Conservation (phyloP, 2,329 filamentous ascomycete genomes). For the Graphiopsis chlorocephala region DNA sequence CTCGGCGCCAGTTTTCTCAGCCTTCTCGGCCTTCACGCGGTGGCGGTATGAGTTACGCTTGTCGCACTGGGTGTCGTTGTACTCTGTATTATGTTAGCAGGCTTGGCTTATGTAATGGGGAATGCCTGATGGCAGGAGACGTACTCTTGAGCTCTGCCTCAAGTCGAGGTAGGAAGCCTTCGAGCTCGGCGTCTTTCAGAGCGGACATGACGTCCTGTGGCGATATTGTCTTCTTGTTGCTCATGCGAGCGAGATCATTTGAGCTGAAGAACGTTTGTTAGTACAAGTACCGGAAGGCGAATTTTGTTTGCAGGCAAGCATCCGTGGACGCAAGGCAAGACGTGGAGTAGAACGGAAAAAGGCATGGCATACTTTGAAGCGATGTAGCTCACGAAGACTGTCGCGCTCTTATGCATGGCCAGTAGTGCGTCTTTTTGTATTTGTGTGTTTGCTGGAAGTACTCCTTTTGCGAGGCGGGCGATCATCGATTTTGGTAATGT, state of each 20-base stretch:
- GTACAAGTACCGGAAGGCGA: neutral
- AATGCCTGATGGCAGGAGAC: slow-evolving; percentile 26
- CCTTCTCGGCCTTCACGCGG: slow-evolving; percentile 65
- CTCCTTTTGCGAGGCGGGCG: slow-evolving; percentile 74
- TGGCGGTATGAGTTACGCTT: slow-evolving; percentile 72
- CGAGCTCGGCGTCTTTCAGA: slow-evolving; percentile 72
- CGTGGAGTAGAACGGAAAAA: neutral
- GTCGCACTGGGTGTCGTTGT: slow-evolving; percentile 68
- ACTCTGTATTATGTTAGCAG: slow-evolving; percentile 50
- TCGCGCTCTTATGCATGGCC: slow-evolving; percentile 77
- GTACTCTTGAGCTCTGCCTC: slow-evolving; percentile 74
- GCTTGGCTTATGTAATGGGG: neutral
- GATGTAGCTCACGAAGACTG: slow-evolving; percentile 79
- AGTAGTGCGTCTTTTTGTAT: slow-evolving; percentile 79
- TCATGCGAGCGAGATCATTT: slow-evolving; percentile 65
- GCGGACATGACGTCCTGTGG: slow-evolving; percentile 74
- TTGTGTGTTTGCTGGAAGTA: slow-evolving; percentile 75
- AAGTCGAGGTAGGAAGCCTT: slow-evolving; percentile 65
- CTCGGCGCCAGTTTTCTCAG: slow-evolving; percentile 21
- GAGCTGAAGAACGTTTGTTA: slow-evolving; percentile 50
- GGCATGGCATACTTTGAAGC: slow-evolving; percentile 62
- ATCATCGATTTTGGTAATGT: slow-evolving; percentile 78
- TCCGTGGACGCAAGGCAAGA: neutral
- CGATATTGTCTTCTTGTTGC: slow-evolving; percentile 75
- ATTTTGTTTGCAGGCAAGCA: neutral